phyloP scores from a whole-genome alignment of 495 filamentous ascomycete genomes.

The Xylaria nigripes region DNA sequence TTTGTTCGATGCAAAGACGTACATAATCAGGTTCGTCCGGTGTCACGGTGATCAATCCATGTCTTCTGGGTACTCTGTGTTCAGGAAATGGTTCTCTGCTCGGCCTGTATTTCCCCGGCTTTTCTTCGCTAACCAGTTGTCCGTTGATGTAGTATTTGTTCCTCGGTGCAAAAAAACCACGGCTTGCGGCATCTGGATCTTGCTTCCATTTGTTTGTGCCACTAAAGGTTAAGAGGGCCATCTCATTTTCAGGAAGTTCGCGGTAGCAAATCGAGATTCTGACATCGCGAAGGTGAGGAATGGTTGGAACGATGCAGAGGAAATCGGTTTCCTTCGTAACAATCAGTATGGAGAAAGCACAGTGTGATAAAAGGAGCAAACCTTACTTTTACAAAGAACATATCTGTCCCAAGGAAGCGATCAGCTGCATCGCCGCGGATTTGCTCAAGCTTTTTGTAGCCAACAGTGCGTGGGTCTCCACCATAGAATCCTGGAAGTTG shows the following conservation, averaged over 20 bases:
- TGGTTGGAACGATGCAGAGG: slow-evolving; percentile 60
- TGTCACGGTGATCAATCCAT: slow-evolving; percentile 32
- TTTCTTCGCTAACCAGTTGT: slow-evolving; percentile 34
- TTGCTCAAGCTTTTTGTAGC: slow-evolving; percentile 29
- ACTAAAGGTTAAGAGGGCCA: slow-evolving; percentile 26
- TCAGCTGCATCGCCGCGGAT: slow-evolving; percentile 39
- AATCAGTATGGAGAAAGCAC: slow-evolving; percentile 19
- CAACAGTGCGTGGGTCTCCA: slow-evolving; percentile 30
- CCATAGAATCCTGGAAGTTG: slow-evolving; percentile 37
- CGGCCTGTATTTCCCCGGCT: slow-evolving; percentile 24
- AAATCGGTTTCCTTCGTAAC: slow-evolving; percentile 57
- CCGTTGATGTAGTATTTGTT: slow-evolving; percentile 43
- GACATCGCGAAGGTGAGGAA: slow-evolving; percentile 59
- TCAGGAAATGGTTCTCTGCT: slow-evolving; percentile 41
- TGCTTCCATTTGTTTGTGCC: slow-evolving; percentile 43
- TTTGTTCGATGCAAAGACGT: slow-evolving; percentile 39
- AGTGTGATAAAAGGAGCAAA: not conserved
- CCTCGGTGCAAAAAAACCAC: slow-evolving; percentile 33
- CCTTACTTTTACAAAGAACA: slow-evolving; percentile 74
- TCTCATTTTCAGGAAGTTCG: slow-evolving; percentile 42
- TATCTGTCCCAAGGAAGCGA: slow-evolving; percentile 46
- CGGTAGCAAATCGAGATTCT: slow-evolving; percentile 46
- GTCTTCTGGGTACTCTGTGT: slow-evolving; percentile 38
- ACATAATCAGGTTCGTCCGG: slow-evolving; percentile 41
- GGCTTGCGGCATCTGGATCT: slow-evolving; percentile 39